Conservation (phyloP, 345 rosid genomes). For the Salix koriyanagi region DNA sequence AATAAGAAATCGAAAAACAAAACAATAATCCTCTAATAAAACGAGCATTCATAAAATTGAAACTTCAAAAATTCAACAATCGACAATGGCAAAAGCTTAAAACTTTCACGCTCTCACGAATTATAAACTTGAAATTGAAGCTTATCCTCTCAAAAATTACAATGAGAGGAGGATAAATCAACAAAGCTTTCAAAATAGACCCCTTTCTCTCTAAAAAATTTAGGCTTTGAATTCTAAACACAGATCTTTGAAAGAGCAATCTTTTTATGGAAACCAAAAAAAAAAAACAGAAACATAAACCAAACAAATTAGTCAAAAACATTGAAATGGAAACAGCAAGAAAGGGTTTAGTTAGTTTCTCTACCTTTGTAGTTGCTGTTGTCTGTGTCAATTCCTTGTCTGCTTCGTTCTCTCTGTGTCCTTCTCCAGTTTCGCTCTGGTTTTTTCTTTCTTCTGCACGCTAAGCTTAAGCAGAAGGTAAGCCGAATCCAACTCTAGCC, state of each 20-base stretch:
- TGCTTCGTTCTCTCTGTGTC: no score
- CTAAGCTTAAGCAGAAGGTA: no score
- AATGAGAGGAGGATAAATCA: neutral
- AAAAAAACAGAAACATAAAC: neutral
- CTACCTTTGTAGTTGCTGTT: neutral
- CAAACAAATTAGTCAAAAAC: neutral
- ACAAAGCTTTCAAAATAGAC: neutral
- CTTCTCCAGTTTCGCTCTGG: no score
- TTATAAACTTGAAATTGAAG: neutral
- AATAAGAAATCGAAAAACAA: neutral
- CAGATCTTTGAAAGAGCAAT: neutral
- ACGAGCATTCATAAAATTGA: neutral
- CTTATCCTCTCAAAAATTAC: neutral
- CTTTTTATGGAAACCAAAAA: neutral
- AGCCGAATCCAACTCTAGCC: no score
- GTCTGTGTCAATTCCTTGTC: no score
- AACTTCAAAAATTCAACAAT: neutral
- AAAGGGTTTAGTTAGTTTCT: neutral
- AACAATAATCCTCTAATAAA: neutral
- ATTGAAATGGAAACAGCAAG: neutral
- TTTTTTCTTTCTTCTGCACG: no score
- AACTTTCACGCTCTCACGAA: neutral
- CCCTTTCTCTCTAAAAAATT: neutral
- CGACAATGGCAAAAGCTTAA: neutral
- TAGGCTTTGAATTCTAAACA: neutral